Conservation (phyloP, 2,329 filamentous ascomycete species). For the Cladophialophora yegresii region DNA sequence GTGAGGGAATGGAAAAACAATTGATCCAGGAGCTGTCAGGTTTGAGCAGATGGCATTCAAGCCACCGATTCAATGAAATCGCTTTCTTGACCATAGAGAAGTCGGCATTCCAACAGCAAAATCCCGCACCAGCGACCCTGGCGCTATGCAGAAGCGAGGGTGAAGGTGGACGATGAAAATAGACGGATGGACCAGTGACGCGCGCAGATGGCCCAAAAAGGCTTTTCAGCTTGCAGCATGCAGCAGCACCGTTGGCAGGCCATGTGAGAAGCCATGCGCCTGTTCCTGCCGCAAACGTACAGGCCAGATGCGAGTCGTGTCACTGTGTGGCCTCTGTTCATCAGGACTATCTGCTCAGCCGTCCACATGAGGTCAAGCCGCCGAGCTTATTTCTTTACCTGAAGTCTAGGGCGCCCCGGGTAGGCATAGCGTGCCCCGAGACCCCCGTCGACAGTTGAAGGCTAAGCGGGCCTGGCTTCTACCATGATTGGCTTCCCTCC, state of each 20-base stretch:
- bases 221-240: slow-evolving; percentile 21
- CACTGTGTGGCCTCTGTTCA: slow-evolving; percentile 3
- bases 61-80: slow-evolving; percentile 18
- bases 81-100: not conserved
- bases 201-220: slow-evolving; percentile 4
- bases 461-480: not conserved
- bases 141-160: slow-evolving; percentile 24
- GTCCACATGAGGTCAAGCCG: slow-evolving; percentile 16
- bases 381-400: slow-evolving; percentile 19
- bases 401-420: not conserved
- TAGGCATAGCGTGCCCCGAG: not conserved
- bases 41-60: slow-evolving; percentile 21
- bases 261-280: slow-evolving; percentile 14
- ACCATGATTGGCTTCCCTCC: slow-evolving; percentile 14
- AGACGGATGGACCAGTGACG: slow-evolving; percentile 14
- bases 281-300: slow-evolving; percentile 23
- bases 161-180: slow-evolving; percentile 26
- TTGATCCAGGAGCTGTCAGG: slow-evolving; percentile 17
- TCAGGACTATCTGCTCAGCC: slow-evolving; percentile 22
- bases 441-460: not conserved
- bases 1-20: slow-evolving; percentile 21
- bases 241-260: slow-evolving; percentile 10
- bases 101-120: not conserved
- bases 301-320: slow-evolving; percentile 6
- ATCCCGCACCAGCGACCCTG: slow-evolving; percentile 5